Evolutionary conservation across 352 stramenopile species (phyloP).

Genomic region (Phytophthora tentaculata): DNA sequence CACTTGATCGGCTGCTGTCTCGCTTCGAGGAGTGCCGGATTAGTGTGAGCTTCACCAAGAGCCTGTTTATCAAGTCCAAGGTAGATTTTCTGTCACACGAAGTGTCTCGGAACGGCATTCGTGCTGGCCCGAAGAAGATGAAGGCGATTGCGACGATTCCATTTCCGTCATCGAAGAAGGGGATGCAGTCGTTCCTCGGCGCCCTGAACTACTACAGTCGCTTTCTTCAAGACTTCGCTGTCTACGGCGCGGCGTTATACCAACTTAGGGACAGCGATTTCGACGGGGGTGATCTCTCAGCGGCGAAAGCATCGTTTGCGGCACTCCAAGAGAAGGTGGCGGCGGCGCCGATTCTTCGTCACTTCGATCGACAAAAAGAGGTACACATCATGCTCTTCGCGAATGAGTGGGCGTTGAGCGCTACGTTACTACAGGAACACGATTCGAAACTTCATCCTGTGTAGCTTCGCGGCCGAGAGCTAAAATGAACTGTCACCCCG

Average conservation of each 20-base stretch:
- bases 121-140: not conserved
- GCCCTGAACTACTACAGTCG: not conserved
- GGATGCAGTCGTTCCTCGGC: not conserved
- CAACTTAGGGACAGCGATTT: conserved; percentile 21
- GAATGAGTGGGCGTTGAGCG: conserved; percentile 27
- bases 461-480: conserved; percentile 9
- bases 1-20: not conserved
- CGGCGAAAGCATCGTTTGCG: no score
- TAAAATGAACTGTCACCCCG: conserved; percentile 17
- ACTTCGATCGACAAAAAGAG: conserved; percentile 9
- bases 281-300: no score
- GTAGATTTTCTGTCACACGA: not conserved
- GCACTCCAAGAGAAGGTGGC: no score
- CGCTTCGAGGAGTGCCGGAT: not conserved
- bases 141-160: not conserved
- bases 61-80: not conserved
- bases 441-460: conserved; percentile 19
- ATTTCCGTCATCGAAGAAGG: not conserved
- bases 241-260: conserved; percentile 8
- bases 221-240: not conserved
- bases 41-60: no score
- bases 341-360: not conserved
- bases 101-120: not conserved
- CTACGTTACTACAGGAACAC: conserved; percentile 14
- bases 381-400: conserved; percentile 27